These are phyloP conservation scores for Metschnikowia cerradonensis DNA, from an alignment of 805 yeast genomes.

Conservation along the genomic window DNA sequence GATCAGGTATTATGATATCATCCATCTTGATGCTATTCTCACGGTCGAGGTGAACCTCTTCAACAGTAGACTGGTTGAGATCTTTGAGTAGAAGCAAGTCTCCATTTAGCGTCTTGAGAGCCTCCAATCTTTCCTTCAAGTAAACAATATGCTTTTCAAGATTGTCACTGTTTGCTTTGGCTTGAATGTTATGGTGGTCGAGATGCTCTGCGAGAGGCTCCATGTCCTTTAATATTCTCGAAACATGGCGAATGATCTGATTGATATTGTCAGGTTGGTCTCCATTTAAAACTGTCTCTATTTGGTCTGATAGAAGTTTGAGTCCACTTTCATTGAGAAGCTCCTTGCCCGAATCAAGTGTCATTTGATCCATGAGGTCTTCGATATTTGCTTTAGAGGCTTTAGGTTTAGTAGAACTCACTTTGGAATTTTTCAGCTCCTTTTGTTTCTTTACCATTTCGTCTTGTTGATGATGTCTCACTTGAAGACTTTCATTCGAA, in stretches of 20 bases:
- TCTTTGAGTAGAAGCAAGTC: conserved; percentile 24
- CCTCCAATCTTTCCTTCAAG: conserved; percentile 23
- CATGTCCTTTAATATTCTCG: conserved; percentile 18
- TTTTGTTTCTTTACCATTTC: neutral
- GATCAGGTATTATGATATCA: conserved; percentile 38
- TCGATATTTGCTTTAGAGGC: conserved; percentile 7
- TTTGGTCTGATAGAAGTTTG: conserved; percentile 12
- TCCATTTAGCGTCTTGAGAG: conserved; percentile 23
- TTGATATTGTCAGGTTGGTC: conserved; percentile 13
- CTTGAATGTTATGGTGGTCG: conserved; percentile 33
- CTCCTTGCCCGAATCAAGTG: conserved; percentile 6
- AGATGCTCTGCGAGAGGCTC: conserved; percentile 31
- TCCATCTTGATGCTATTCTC: conserved; percentile 23
- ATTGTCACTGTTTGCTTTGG: conserved; percentile 30
- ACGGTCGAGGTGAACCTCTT: conserved; percentile 16
- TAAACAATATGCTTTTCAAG: conserved; percentile 29
- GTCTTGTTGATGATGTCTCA: neutral
- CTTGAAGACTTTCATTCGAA: neutral
- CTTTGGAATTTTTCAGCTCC: neutral
- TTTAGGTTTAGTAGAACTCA: neutral
- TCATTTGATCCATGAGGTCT: conserved; percentile 17
- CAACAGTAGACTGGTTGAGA: conserved; percentile 20
- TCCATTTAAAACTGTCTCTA: conserved; percentile 16
- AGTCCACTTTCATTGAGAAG: neutral
- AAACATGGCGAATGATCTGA: conserved; percentile 9